Percentiles rank a stretch among this genome's conserved stretches.
These are phyloP conservation scores for Mycena capillaripes DNA, from an alignment of 768 basidiomycete genomes.

Conservation along the genomic window DNA sequence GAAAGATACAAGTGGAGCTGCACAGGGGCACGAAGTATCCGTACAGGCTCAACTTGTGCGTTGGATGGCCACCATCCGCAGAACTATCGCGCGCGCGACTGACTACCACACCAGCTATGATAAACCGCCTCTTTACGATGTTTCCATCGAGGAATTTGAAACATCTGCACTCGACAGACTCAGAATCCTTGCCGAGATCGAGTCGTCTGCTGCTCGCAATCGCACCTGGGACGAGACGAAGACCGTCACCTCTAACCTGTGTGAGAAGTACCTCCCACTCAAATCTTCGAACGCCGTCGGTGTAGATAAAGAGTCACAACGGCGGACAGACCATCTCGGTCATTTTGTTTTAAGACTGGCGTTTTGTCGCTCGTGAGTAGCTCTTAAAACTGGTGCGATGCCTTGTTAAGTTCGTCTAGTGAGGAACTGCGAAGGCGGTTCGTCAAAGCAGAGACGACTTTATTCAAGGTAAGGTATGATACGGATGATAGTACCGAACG, in stretches of 20 bases:
- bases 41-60: constrained; percentile 85
- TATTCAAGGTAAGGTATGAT: constrained; percentile 90
- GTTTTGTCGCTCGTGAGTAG: constrained; percentile 92
- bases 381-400: not conserved
- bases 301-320: constrained; percentile 68
- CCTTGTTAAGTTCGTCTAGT: constrained; percentile 54
- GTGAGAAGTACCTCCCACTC: constrained; percentile 84
- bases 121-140: constrained; percentile 85
- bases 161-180: constrained; percentile 90
- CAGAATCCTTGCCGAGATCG: constrained; percentile 90
- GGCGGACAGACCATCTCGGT: constrained; percentile 88
- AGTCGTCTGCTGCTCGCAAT: constrained; percentile 89
- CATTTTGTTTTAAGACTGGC: constrained; percentile 96
- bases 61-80: too few species aligned
- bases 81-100: constrained; percentile 16
- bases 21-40: constrained; percentile 60
- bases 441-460: constrained; percentile 86
- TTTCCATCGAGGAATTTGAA: constrained; percentile 97
- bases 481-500: constrained; percentile 69
- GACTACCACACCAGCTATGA: constrained; percentile 76
- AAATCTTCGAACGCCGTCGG: constrained; percentile 65
- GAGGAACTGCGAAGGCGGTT: constrained; percentile 93
- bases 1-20: constrained; percentile 35
- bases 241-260: constrained; percentile 71
- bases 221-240: constrained; percentile 84